Conservation (phyloP, 306 rosid species). For the Trichosanthes cucumerina region DNA sequence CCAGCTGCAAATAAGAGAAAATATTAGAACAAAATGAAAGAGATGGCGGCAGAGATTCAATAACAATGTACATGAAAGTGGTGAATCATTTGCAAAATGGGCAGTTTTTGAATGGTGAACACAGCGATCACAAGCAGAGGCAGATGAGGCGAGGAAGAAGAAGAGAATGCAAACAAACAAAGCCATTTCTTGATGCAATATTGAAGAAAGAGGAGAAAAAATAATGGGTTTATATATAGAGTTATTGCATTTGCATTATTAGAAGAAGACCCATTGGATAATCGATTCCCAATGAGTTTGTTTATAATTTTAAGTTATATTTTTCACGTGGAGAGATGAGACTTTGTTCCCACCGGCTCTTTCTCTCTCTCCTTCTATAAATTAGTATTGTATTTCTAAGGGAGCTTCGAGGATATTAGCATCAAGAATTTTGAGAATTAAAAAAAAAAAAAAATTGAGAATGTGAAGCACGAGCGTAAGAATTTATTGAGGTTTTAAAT, state of each 20-base stretch:
- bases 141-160: neutral
- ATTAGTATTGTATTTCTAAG: neutral
- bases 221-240: neutral
- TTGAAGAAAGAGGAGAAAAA: neutral
- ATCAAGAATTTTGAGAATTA: neutral
- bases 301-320: neutral
- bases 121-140: neutral
- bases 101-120: neutral
- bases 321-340: neutral
- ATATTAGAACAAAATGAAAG: neutral
- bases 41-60: neutral
- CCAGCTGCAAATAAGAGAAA: constrained; percentile 44
- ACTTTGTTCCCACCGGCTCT: neutral
- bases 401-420: neutral
- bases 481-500: too few relatives aligned
- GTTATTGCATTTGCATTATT: neutral
- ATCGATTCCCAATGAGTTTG: neutral
- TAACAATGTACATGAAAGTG: neutral
- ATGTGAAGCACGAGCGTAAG: neutral
- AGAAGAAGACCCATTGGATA: neutral
- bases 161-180: neutral
- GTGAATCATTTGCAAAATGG: neutral
- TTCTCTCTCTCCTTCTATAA: neutral
- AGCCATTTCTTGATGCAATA: neutral
- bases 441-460: neutral